Conservation (phyloP, 768 basidiomycete genomes). For the Phylloporus sp. region DNA sequence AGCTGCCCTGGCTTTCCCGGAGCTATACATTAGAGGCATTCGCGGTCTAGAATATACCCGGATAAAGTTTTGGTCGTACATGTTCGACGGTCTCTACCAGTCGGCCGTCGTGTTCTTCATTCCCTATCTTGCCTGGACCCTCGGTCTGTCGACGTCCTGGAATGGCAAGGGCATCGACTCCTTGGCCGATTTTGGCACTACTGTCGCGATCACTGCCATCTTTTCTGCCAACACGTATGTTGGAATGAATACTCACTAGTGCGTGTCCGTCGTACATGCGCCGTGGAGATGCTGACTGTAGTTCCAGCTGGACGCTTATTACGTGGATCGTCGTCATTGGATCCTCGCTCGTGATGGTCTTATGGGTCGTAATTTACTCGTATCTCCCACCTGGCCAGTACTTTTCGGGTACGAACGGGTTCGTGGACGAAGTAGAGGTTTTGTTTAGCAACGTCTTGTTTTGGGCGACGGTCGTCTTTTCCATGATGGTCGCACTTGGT, state of each 20-base stretch:
- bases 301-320: constrained; percentile 74
- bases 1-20: constrained; percentile 87
- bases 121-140: constrained; percentile 69
- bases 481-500: constrained; percentile 71
- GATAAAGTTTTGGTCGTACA: constrained; percentile 89
- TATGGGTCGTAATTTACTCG: constrained; percentile 90
- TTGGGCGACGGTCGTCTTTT: constrained; percentile 74
- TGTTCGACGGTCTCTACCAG: constrained; percentile 92
- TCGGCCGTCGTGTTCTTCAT: constrained; percentile 84
- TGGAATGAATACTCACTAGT: constrained; percentile 87
- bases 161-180: constrained; percentile 76
- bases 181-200: constrained; percentile 87
- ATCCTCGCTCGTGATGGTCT: constrained; percentile 72
- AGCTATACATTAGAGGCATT: constrained; percentile 94
- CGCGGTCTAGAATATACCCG: constrained; percentile 91
- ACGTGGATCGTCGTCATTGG: constrained; percentile 80
- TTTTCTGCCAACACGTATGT: constrained; percentile 87
- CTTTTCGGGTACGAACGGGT: constrained; percentile 66
- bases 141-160: constrained; percentile 64
- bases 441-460: constrained; percentile 78
- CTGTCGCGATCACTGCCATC: constrained; percentile 82
- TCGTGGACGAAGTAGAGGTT: constrained; percentile 64
- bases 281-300: constrained; percentile 5
- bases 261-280: constrained; percentile 38
- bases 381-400: constrained; percentile 58